Evolutionary conservation across 2,329 filamentous ascomycete species (phyloP).

Genomic region (Colletotrichum costaricense): DNA sequence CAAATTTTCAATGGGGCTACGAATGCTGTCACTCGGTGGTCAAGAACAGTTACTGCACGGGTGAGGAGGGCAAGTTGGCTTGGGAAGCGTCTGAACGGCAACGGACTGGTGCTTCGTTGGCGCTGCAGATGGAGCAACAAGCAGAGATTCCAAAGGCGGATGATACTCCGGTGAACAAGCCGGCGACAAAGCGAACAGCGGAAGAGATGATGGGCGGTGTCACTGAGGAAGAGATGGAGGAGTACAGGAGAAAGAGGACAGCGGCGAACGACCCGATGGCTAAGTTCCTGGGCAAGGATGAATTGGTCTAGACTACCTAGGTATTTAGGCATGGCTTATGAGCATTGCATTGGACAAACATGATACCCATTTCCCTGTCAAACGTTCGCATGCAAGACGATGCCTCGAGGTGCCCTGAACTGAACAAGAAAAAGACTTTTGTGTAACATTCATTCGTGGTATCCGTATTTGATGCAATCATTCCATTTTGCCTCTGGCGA

Average conservation of each 20-base stretch:
- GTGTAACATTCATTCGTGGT: slow-evolving; percentile 36
- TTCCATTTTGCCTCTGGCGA: slow-evolving; percentile 61
- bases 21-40: slow-evolving; percentile 92
- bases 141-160: slow-evolving; percentile 42
- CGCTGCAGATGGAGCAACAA: slow-evolving; percentile 40
- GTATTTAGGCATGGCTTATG: not conserved
- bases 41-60: slow-evolving; percentile 98
- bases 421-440: slow-evolving; percentile 26
- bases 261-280: slow-evolving; percentile 90
- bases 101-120: slow-evolving; percentile 58
- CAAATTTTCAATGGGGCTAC: slow-evolving; percentile 94
- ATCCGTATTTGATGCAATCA: slow-evolving; percentile 44
- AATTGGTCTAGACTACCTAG: slow-evolving; percentile 60
- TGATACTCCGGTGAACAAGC: slow-evolving; percentile 42
- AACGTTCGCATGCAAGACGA: slow-evolving; percentile 17
- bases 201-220: slow-evolving; percentile 83
- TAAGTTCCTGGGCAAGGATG: slow-evolving; percentile 79
- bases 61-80: slow-evolving; percentile 84
- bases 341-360: slow-evolving; percentile 23
- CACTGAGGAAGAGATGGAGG: slow-evolving; percentile 86
- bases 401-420: slow-evolving; percentile 4
- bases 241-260: slow-evolving; percentile 81
- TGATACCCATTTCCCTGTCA: slow-evolving; percentile 36
- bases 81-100: slow-evolving; percentile 80
- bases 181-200: slow-evolving; percentile 76